phyloP scores from a whole-genome alignment of 2,329 filamentous ascomycete genomes.

The Leptographium radiaticola region DNA sequence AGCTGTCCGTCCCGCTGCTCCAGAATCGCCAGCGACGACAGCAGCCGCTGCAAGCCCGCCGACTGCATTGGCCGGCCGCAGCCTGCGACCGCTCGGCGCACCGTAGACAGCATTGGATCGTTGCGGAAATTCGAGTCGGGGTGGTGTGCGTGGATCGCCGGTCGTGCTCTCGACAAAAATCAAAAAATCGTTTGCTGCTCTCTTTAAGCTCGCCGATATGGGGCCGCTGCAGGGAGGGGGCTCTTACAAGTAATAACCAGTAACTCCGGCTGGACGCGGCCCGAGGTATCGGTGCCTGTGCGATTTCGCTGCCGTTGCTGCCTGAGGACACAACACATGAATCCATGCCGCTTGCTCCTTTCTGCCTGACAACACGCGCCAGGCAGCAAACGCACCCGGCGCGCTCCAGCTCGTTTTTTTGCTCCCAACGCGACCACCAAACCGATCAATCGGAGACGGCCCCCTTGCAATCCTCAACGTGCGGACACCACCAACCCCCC shows the following conservation, averaged over 20 bases:
- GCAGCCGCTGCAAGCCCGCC: slow-evolving; percentile 51
- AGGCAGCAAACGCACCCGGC: slow-evolving; percentile 3
- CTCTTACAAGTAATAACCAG: neutral
- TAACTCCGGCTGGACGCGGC: slow-evolving; percentile 22
- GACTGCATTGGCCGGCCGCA: slow-evolving; percentile 12
- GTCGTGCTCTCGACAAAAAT: neutral
- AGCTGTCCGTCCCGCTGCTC: slow-evolving; percentile 89
- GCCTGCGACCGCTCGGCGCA: slow-evolving; percentile 5
- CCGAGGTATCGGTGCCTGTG: slow-evolving; percentile 17
- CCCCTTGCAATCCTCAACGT: neutral
- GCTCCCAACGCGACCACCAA: slow-evolving; percentile 5
- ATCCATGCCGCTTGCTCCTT: neutral
- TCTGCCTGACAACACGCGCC: slow-evolving; percentile 1
- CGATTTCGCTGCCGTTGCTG: neutral
- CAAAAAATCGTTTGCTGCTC: neutral
- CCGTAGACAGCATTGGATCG: slow-evolving; percentile 9
- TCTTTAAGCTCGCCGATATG: too few relatives aligned
- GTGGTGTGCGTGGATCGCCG: neutral
- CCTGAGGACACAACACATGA: neutral
- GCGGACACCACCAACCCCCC: neutral
- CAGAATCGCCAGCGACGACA: slow-evolving; percentile 81
- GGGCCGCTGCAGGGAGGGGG: neutral
- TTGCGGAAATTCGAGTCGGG: neutral
- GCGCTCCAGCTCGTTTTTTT: slow-evolving; percentile 3
- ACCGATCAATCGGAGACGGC: slow-evolving; percentile 2